Base-by-base conservation (phyloP, 768 basidiomycete genomes). In the Mycena leptocephala region DNA sequence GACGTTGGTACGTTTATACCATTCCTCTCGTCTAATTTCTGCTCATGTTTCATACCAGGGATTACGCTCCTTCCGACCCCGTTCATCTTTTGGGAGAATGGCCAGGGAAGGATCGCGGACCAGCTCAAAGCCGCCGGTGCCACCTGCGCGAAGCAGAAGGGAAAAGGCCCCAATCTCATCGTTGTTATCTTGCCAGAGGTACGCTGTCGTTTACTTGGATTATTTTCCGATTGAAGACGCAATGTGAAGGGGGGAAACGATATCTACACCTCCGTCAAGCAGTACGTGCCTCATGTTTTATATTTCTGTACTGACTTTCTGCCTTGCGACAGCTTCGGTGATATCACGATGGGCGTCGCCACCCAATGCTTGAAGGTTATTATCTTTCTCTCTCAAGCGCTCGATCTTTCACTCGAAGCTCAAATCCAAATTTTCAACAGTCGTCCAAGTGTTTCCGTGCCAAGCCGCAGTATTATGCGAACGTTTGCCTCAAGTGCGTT, bases 321-420 rank as follows among this genome's bases (percentile, higher is more conserved):
- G 28, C 20, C 18, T 46, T 22, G n/a, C n/a, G n/a, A 16, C 70
- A 95, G 95, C 80, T 95, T 95, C 66, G 95, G 95, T 8, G 95
- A 96, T 78, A 86, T 94, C 51, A 84, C 85, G 92, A 88, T 89
- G 79, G 95, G 95, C 30, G 92, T 95, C 10, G 92, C 95, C 0
- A 96, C 95, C 0, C 95, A 96, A 76, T 96, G 95, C 81, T 78
- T 96, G 79, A 95, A 94, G n/a, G n/a, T n/a, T n/a, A n/a, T n/a
- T n/a, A n/a, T n/a, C n/a, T n/a, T n/a, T n/a, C n/a, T n/a, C n/a
- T n/a, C n/a, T n/a, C n/a, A n/a, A n/a, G n/a, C n/a, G n/a, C n/a
- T n/a, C n/a, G n/a, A n/a, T n/a, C n/a, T n/a, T n/a, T n/a, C n/a
- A n/a, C n/a, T n/a, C n/a, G n/a, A n/a, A n/a, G n/a, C n/a, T n/a